Conservation (phyloP, 1,284 basidiomycete genomes). For the Cutaneotrichosporon cavernicola region DNA sequence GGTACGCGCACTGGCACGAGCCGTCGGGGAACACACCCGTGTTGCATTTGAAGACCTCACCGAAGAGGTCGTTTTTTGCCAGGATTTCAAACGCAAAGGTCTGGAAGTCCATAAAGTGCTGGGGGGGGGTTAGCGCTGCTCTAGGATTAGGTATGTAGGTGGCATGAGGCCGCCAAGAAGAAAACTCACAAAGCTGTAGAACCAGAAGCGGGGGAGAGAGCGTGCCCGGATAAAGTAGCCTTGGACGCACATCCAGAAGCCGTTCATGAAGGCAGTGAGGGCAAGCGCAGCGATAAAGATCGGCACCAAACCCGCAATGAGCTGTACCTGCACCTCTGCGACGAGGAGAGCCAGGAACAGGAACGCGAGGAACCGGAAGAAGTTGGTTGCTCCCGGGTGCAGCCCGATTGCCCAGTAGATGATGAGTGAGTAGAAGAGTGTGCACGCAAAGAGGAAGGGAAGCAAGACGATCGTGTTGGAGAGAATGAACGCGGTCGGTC, state of each 20-base stretch:
- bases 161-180: not conserved
- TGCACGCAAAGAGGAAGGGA: slow-evolving; percentile 51
- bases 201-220: slow-evolving; percentile 25
- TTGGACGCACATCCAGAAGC: slow-evolving; percentile 62
- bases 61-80: slow-evolving; percentile 59
- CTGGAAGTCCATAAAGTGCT: slow-evolving; percentile 51
- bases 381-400: slow-evolving; percentile 38
- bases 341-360: slow-evolving; percentile 61
- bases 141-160: not conserved
- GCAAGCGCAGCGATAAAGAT: slow-evolving; percentile 65
- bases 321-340: slow-evolving; percentile 60
- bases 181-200: slow-evolving; percentile 12
- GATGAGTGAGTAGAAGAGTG: slow-evolving; percentile 36
- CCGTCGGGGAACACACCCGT: slow-evolving; percentile 18
- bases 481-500: slow-evolving; percentile 38
- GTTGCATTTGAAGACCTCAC: slow-evolving; percentile 57
- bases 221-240: slow-evolving; percentile 27
- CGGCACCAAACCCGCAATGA: slow-evolving; percentile 60
- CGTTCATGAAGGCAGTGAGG: slow-evolving; percentile 60
- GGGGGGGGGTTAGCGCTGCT: not conserved
- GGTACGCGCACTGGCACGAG: slow-evolving; percentile 20
- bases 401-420: slow-evolving; percentile 33
- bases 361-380: slow-evolving; percentile 61
- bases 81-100: slow-evolving; percentile 55
- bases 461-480: slow-evolving; percentile 47